phyloP scores from a whole-genome alignment of 495 filamentous ascomycete genomes.

The Penicillium ochrochloron region DNA sequence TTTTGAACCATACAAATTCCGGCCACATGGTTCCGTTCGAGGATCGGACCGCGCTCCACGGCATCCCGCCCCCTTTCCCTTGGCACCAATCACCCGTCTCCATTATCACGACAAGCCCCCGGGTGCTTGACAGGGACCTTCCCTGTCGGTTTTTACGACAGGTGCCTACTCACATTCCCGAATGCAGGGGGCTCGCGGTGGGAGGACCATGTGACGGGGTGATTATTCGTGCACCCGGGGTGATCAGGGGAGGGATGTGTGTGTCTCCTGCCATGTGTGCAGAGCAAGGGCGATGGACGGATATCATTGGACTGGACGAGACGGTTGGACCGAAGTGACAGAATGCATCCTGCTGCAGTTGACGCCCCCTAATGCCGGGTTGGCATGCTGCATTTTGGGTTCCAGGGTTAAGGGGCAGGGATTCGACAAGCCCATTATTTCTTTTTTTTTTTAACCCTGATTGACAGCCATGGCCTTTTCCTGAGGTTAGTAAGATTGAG shows the following conservation, averaged over 20 bases:
- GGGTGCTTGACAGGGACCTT: background rate
- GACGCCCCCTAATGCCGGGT: background rate
- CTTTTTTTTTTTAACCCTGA: background rate
- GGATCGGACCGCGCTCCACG: slow-evolving; percentile 22
- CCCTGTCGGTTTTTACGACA: background rate
- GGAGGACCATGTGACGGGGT: background rate
- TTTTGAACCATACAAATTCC: background rate
- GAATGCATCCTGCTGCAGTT: background rate
- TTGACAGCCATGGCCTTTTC: background rate
- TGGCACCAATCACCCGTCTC: background rate
- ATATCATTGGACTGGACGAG: background rate
- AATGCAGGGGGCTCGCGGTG: background rate
- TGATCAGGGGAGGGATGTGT: background rate
- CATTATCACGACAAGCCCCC: background rate
- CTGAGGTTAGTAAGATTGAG: background rate
- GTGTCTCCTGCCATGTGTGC: background rate
- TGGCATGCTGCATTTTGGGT: background rate
- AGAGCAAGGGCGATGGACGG: background rate
- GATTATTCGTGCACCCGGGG: background rate
- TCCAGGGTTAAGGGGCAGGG: background rate
- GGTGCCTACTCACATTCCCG: background rate
- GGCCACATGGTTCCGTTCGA: slow-evolving; percentile 20
- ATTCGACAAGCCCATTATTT: background rate
- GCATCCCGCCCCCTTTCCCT: slow-evolving; percentile 8
- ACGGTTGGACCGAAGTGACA: background rate